Conservation (phyloP, 441 rosid genomes). For the Syzygium malaccense region DNA sequence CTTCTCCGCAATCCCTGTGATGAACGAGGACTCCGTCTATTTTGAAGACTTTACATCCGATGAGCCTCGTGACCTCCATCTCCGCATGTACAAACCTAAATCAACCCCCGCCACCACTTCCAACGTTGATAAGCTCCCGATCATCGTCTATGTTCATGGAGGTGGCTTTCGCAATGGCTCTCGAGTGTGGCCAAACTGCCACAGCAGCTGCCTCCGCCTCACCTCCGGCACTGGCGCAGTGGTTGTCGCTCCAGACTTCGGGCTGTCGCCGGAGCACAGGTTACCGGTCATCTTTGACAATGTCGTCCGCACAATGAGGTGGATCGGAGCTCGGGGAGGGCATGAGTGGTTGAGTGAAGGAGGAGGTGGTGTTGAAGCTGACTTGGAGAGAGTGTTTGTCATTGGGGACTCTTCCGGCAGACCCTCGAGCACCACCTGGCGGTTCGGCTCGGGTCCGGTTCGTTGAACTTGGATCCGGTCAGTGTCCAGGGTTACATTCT, state of each 20-base stretch:
- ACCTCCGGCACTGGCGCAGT: accelerated
- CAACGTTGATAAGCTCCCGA: neutral
- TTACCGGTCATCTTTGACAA: neutral
- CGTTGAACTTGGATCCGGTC: constrained; percentile 33
- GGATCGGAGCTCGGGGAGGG: neutral
- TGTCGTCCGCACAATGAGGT: neutral
- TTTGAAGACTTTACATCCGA: neutral
- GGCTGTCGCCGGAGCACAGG: neutral
- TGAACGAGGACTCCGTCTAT: neutral
- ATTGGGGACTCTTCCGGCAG: constrained; percentile 23
- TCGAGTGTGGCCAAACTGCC: neutral
- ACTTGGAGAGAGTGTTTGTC: neutral
- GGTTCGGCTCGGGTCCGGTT: constrained; percentile 25
- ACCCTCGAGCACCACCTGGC: constrained; percentile 49
- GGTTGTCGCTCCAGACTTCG: neutral
- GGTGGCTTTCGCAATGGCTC: neutral
- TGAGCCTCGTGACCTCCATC: neutral
- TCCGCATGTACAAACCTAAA: neutral
- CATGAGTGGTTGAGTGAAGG: neutral
- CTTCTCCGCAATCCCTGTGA: neutral
- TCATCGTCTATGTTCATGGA: neutral
- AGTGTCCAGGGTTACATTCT: neutral
- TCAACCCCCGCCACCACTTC: accelerated
- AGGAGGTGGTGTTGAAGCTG: neutral
- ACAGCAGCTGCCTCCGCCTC: neutral